Evolutionary conservation across 208 protist species (phyloP), one percentile per base, ranked within the genome.

Genomic region (Blechomonas ayalai): DNA sequence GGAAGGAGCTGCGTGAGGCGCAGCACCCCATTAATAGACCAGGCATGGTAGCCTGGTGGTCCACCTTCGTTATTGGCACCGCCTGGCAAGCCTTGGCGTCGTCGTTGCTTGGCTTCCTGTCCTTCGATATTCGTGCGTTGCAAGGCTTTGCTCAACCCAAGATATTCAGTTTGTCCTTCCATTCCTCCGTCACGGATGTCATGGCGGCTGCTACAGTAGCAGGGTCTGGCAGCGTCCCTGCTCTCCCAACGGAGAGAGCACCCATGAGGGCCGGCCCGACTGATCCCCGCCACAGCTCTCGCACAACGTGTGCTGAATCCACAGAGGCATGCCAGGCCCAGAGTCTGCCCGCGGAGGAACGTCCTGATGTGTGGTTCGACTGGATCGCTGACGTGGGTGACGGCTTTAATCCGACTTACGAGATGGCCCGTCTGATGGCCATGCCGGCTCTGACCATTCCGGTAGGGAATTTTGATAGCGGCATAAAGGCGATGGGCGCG

Each of bases 401-500:
- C 36, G 85, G 85, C 35, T 93, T 89, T 58, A 90, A 93, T 58
- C 63, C 81, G 0, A 90, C 85, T 1, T 93, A 90, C 54, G 73
- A 73, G 27, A 74, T 93, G 54, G 81, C 85, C 1, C 77, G 78
- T 0, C 42, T 89, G 24, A 37, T 90, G 24, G 80, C 85, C 2
- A 73, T 88, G 36, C 80, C 80, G 1, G 9, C 16, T 5, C 52
- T 91, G 6, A 18, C 20, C 16, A 26, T 90, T 1, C 19, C 25
- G n/a, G n/a, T n/a, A n/a, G n/a, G n/a, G n/a, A n/a, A n/a, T n/a
- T n/a, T n/a, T n/a, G n/a, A 13, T 9, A n/a, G 23, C 20, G 43
- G 29, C 31, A 10, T 57, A 28, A 10, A 37, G 39, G 26, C 13
- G 36, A n/a, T n/a, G n/a, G n/a, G n/a, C n/a, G n/a, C n/a, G n/a